Base-by-base conservation (phyloP, 306 rosid genomes). In the Sechiopsis laciniata region DNA sequence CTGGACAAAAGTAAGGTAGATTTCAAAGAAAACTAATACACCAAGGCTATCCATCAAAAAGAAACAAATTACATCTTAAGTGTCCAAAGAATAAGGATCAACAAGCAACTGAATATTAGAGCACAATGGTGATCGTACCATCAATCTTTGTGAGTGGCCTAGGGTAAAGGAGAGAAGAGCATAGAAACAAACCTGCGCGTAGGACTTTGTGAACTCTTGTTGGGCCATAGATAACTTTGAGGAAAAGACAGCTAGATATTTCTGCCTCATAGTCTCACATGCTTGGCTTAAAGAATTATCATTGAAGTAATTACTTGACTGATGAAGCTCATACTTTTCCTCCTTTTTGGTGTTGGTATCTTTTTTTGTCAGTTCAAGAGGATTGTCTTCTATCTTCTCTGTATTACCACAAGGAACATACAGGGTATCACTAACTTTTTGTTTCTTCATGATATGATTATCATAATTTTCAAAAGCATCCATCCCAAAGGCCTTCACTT, bases 171-270 rank as follows among this genome's bases (percentile, higher is more conserved):
- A 10, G 59, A 14, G 65, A 26, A 75, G 58, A 50, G 76, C 50
- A 73, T 67, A 74, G 76, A 84, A 57, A 77, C 65, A 65, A 81
- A 91, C 98, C 95, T 85, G 96, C 55, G 6, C 66, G 79, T 86
- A 78, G 50, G 86, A 85, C 71, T 86, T 87, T 78, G 76, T 80
- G 86, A 90, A 94, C 77, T 90, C 96, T 73, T 85, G 95, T 66
- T 84, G 92, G 80, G 89, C 84, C 62, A 78, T 37, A 22, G 79
- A 85, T 52, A 94, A 85, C 86, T 88, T 94, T 78, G 91, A 86
- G 75, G 74, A 84, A 80, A 89, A 94, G 66, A 83, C 84, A 74
- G 91, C 80, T 74, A 94, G 84, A 84, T 78, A 94, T 80, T 91
- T 94, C 75, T 80, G 91, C 67, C 87, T 87, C 54, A 81, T 71